A percentile compares a stretch with the other conserved stretches of the same genome.
Conservation (phyloP, 768 basidiomycete species). For the Hygrophorus russula region DNA sequence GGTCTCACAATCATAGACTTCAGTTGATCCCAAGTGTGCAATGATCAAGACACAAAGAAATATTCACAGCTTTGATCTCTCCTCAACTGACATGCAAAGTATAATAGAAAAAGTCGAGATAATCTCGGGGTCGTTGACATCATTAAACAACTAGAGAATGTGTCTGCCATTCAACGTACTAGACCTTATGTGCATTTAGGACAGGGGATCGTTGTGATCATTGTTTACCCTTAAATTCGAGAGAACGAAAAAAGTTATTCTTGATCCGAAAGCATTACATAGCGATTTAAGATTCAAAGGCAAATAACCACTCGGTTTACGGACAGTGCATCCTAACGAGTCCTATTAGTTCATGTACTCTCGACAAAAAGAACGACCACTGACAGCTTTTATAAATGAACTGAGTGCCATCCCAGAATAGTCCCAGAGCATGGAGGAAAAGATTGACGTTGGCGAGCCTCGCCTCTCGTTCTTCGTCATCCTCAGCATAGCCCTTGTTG, state of each 20-base stretch:
- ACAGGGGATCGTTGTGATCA: not conserved
- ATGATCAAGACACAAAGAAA: constrained; percentile 6
- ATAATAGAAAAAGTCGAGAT: too few relatives aligned
- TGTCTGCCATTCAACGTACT: constrained; percentile 14
- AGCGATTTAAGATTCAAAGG: too few relatives aligned
- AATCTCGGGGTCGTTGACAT: constrained; percentile 36
- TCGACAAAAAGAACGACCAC: not conserved
- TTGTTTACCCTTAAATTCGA: not conserved
- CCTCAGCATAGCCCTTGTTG: constrained; percentile 60
- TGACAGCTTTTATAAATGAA: constrained; percentile 5
- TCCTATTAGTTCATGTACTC: too few relatives aligned
- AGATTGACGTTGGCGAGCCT: constrained; percentile 91
- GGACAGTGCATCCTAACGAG: too few relatives aligned
- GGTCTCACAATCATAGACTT: constrained; percentile 7
- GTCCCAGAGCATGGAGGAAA: constrained; percentile 70
- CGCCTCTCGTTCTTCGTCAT: constrained; percentile 63
- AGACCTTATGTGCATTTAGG: constrained; percentile 17
- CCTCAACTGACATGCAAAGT: constrained; percentile 1
- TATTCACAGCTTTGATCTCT: constrained; percentile 5
- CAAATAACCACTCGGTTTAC: too few relatives aligned
- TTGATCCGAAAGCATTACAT: too few relatives aligned
- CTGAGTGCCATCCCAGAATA: constrained; percentile 19
- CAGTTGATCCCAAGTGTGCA: constrained; percentile 4
- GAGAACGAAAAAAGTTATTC: not conserved
- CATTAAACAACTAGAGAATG: constrained; percentile 18